Evolutionary conservation across 2,329 filamentous ascomycete species (phyloP).

Genomic region (Stagonosporopsis chrysanthemi): DNA sequence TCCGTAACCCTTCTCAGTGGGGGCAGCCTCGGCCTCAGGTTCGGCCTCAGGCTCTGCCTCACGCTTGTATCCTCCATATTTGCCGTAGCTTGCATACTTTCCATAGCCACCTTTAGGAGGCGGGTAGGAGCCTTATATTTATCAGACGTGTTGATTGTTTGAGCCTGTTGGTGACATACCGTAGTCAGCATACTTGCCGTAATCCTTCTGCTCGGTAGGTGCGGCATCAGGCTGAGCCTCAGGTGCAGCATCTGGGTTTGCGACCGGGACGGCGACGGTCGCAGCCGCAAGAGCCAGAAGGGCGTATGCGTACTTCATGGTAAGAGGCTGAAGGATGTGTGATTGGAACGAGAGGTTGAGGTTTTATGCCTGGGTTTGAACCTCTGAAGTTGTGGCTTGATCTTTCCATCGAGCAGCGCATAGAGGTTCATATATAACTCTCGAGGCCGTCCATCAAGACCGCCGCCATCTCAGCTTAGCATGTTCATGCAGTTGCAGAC

Average conservation of each 20-base stretch:
- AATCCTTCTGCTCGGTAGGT: constrained; percentile 2
- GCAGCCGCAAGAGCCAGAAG: constrained; percentile 33
- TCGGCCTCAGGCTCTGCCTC: constrained; percentile 1
- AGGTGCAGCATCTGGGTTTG: constrained; percentile 27
- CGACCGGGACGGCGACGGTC: constrained; percentile 29
- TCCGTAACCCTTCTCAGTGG: constrained; percentile 19
- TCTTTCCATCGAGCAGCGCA: neutral
- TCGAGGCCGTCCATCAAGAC: neutral
- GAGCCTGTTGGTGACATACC: neutral
- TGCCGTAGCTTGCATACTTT: constrained; percentile 26
- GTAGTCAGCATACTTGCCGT: constrained; percentile 8
- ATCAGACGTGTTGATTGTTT: neutral
- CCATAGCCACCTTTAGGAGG: constrained; percentile 24
- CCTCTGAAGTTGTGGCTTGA: constrained; percentile 13
- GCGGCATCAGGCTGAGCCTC: constrained; percentile 21
- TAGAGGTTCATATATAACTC: constrained; percentile 13
- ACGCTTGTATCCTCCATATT: constrained; percentile 8
- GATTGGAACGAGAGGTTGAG: neutral
- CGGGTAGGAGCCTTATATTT: constrained; percentile 18
- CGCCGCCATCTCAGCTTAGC: constrained; percentile 8
- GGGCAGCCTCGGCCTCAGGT: neutral
- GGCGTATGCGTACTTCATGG: constrained; percentile 31
- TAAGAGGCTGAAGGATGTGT: neutral
- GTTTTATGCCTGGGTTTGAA: neutral
- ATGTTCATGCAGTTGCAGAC: neutral